phyloP scores from a whole-genome alignment of 139 green algal genomes.

The Closterium sp. region DNA sequence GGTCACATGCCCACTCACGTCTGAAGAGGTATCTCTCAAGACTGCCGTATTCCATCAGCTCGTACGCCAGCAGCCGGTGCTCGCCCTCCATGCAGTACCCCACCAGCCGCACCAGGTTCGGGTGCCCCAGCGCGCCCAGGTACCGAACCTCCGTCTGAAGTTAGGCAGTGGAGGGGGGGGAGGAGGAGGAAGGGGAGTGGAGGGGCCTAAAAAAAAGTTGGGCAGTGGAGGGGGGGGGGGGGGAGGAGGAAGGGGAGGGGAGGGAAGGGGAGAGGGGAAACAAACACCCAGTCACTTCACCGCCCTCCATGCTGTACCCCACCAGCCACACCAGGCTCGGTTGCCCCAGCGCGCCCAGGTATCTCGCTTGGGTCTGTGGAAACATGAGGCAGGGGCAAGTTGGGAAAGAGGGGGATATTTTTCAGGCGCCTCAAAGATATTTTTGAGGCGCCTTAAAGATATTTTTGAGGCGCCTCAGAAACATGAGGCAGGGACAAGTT shows the following conservation, averaged over 20 bases:
- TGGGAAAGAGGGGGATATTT: no score
- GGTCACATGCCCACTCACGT: constrained; percentile 17
- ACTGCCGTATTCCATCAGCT: constrained; percentile 42
- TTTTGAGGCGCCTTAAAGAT: no score
- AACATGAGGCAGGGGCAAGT: no score
- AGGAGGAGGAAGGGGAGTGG: background rate
- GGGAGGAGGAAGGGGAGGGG: background rate
- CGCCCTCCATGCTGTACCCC: constrained; percentile 30
- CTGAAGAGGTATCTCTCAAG: constrained; percentile 38
- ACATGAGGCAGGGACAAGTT: no score
- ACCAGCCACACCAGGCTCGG: constrained; percentile 43
- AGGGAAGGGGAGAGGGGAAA: background rate
- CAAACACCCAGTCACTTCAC: background rate
- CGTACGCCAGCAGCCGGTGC: constrained; percentile 45
- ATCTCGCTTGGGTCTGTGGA: no score
- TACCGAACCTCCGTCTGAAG: constrained; percentile 37
- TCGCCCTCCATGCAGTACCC: constrained; percentile 45
- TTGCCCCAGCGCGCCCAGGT: constrained; percentile 20
- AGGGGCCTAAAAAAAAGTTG: background rate
- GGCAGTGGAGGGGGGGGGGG: background rate
- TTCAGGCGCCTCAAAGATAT: no score
- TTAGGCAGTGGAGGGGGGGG: background rate
- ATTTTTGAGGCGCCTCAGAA: no score
- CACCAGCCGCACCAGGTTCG: constrained; percentile 42
- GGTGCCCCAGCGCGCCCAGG: constrained; percentile 26